phyloP scores from a whole-genome alignment of 1,139 yeast genomes.

The Blastobotrys serpentis region DNA sequence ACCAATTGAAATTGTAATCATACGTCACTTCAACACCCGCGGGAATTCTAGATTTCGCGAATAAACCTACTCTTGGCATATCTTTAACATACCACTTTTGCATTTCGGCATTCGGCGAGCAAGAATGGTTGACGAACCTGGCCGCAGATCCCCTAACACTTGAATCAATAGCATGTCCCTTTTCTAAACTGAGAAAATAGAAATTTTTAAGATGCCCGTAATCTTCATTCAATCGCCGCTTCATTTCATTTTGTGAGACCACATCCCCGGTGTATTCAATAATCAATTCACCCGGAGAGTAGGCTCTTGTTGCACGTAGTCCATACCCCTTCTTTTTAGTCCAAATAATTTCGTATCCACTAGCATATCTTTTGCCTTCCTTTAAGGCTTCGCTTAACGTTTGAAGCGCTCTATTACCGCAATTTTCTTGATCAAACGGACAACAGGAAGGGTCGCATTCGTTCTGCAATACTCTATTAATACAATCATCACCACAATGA shows the following conservation, averaged over 20 bases:
- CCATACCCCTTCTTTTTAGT: conserved; percentile 42
- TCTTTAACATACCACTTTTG: conserved; percentile 46
- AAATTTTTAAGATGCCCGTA: conserved; percentile 32
- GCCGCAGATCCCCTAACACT: conserved; percentile 45
- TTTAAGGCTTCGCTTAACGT: conserved; percentile 25
- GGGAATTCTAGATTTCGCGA: conserved; percentile 39
- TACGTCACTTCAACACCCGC: conserved; percentile 43
- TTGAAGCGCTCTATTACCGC: conserved; percentile 43
- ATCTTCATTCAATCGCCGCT: conserved; percentile 32
- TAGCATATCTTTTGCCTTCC: conserved; percentile 30
- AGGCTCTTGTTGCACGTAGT: conserved; percentile 39
- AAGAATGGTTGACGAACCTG: conserved; percentile 46
- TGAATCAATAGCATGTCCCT: conserved; percentile 43
- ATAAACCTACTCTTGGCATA: conserved; percentile 43
- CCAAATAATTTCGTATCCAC: conserved; percentile 35
- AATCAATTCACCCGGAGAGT: conserved; percentile 40
- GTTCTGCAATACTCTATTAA: conserved; percentile 28
- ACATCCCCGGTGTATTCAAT: conserved; percentile 49
- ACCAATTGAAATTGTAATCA: conserved; percentile 46
- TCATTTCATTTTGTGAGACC: conserved; percentile 38
- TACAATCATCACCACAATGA: conserved; percentile 40
- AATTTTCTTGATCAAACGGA: conserved; percentile 36
- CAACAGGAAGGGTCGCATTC: conserved; percentile 42
- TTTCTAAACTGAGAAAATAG: conserved; percentile 41
- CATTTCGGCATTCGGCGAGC: conserved; percentile 45